Evolutionary conservation across 164 flowering plant species (phyloP), one percentile per base, ranked within the genome.

Genomic region (Saururus chinensis): DNA sequence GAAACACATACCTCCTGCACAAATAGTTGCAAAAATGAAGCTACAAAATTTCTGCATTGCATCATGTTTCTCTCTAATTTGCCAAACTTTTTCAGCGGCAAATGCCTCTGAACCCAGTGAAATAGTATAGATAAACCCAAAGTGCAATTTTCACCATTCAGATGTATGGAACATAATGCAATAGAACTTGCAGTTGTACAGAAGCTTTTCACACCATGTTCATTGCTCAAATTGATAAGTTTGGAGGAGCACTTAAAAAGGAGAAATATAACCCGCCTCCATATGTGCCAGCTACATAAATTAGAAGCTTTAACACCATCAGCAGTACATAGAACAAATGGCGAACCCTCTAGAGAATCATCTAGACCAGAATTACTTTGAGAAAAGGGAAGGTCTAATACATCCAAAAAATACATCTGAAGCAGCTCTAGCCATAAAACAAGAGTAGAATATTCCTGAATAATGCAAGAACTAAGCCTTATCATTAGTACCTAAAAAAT

Each of bases 401-500:
- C 66, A 64, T 84, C 88, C 71, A 74, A 70, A 75, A 81, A 89
- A 81, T 81, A 77, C 30, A 67, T 67, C 17, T 69, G 73, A 37
- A 89, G 71, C 69, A 87, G 75, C 71, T 84, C 75, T 77, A 92
- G 63, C 95, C 91, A 92, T 65, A 76, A 62, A 58, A 68, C 59
- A 61, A 76, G 75, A 57, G 74, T 41, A 19, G 77, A 65, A 62
- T 53, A 61, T 17, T 80, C 74, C 57, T 66, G 67, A 56, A 52
- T 60, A 55, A 66, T 61, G 40, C 60, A 79, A 66, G 63, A 73
- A 70, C 80, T 79, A 53, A 87, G 83, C 71, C 91, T 87, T 65
- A 77, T 63, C 91, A 92, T 86, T 54, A 92, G 70, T 76, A 84
- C 74, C 98, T 88, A 86, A 70, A 70, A 25, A 63, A 59, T 13